Base-by-base conservation (phyloP, 202 grass and related monocot genomes). In the Zoysia matrella region DNA sequence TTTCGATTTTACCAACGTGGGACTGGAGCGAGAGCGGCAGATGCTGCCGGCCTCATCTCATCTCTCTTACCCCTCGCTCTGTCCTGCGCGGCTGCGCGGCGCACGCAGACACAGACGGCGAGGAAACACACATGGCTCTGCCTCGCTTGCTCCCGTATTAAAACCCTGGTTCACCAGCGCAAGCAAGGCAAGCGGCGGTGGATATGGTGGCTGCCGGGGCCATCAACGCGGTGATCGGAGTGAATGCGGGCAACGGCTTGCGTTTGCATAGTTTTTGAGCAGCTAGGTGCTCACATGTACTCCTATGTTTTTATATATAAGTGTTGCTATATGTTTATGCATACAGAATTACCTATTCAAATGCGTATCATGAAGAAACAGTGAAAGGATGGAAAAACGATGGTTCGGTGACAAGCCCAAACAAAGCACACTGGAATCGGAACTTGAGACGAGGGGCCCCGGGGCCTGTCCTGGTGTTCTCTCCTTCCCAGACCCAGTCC, bases 1-100 rank as follows among this genome's bases (percentile, higher is more conserved):
- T 36, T 63, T 91, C 82, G 79, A 91, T 72, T 62, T 65, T 70
- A 56, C 56, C 80, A 76, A 88, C 83, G 71, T 86, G 86, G 70
- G 66, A 81, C 55, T 13, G 78, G 56, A 65, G 46, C 72, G 30
- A 36, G 42, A 39, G 72, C 67, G 67, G 66, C 53, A 52, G 39
- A 52, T 45, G 6, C 11, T 65, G 10, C 36, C 1, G 30, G 30
- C 1, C 30, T 36, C 16, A 45, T 64, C 50, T 15, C 8, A 1
- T 36, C 30, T 8, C 65, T 56, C 30, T 41, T 36, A 1, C 30
- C 30, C 30, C 30, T 36, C 30, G 30, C 30, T 36, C 30, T 36
- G 30, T 36, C 30, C 30, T 36, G 30, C 30, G 30, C 30, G 30
- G 30, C 30, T 42, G 30, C 30, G 30, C 30, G 30, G 30, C 30